Base-by-base conservation (phyloP, 495 filamentous ascomycete species). In the Chaetomium tenue region DNA sequence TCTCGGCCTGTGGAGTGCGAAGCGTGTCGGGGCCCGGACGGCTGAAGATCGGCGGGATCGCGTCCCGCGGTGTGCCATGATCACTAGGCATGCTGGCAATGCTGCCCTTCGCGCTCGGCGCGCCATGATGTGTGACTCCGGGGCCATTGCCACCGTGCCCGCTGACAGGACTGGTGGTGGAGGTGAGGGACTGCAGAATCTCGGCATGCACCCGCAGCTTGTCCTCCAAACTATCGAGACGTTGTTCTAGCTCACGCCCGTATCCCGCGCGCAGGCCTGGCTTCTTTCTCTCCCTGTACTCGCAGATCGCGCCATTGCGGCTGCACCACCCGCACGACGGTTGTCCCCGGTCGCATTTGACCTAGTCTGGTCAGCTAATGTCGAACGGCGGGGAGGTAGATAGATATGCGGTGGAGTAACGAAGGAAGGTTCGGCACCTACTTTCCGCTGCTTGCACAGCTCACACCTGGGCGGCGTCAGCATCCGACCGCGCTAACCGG, bases 281-380 rank as follows among this genome's bases (percentile, higher is more conserved):
- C 74, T 93, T 93, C 78, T 92, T 93, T 22, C 91, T 83, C 70
- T 91, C 89, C 71, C 88, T 91, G 75, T 94, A 94, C 72, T 92
- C 89, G 77, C 91, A 94, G 28, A 79, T 46, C 48, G 90, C 88
- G 7, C 83, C 83, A 74, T 95, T 95, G 61, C 90, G 86, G 68
- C 81, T 81, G 71, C 92, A 96, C 91, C 92, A 95, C 51, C 92
- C 92, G 75, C 92, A 96, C 63, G 86, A 87, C 11, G 92, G 92
- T 63, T 92, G 90, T 12, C 87, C 84, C 25, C 91, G 87, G 78
- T 94, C 89, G 74, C 88, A 91, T 81, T 91, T 91, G 53, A 91
- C 89, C 81, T 86, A 48, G 23, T 46, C 3, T 9, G 47, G 64
- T 63, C 50, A 66, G 67, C 44, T 1, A 51, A 50, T 33, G n/a